Base-by-base conservation (phyloP, 345 rosid species). In the Melastoma malabathricum region DNA sequence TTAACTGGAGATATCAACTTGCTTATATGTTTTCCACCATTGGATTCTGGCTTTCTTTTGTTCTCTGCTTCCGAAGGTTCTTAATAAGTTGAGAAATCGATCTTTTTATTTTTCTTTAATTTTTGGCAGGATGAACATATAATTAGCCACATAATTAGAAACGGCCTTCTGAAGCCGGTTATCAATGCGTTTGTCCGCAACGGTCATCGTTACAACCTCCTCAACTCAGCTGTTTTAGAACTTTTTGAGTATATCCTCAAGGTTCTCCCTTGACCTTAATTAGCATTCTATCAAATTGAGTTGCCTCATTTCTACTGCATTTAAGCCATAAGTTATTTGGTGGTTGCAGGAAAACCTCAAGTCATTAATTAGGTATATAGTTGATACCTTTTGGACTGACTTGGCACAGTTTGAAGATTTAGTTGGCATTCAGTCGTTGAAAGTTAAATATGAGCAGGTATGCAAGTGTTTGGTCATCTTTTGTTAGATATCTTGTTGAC, bases 191-290 rank as follows among this genome's bases (percentile, higher is more conserved):
- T 93, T 68, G 76, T 85, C 60, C 75, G 70, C 44, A 93, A 93
- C 60, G 97, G 99, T 14, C 71, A 75, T 66, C 95, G 95, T 19
- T 93, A 88, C 72, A 85, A 93, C 69, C 67, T 93, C 62, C 78
- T 93, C 55, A 86, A 93, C 61, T 93, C 99, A 56, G 86, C 89
- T 39, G 79, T 93, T 57, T 63, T 93, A 60, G 99, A 93, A 55
- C 92, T 88, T 63, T 76, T 93, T 60, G 99, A 93, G 74, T 77
- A 72, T 68, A 88, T 93, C 59, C 77, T 85, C 63, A 93, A 85
- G 97, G 99, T 90, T 53, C 41, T 34, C 9, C 41, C 12, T 34
- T 9, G 41, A 34, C 41, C 41, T 34, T 34, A 8, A 34, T 8
- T 34, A 34, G 41, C 41, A 7, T 34, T 34, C 12, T 34, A 12